Conservation (phyloP, 2,329 filamentous ascomycete species). For the Cryphonectria japonica region DNA sequence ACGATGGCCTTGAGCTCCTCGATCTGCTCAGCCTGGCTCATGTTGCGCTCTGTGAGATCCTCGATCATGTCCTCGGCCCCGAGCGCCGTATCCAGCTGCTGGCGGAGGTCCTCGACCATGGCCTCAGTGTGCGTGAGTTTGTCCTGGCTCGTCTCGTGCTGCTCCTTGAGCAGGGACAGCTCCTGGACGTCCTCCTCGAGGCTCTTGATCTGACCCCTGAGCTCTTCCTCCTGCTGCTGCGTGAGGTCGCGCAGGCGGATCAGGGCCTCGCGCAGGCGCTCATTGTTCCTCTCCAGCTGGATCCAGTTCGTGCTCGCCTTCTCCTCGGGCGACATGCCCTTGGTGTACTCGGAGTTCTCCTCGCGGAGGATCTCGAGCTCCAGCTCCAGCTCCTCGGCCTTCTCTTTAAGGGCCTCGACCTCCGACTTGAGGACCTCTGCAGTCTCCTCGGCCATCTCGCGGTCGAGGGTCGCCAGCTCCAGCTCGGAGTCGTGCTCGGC, state of each 20-base stretch:
- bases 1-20: slow-evolving; percentile 81
- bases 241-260: slow-evolving; percentile 84
- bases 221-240: slow-evolving; percentile 80
- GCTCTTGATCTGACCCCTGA: slow-evolving; percentile 73
- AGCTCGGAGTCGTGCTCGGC: slow-evolving; percentile 83
- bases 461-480: slow-evolving; percentile 86
- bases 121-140: slow-evolving; percentile 74
- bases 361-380: slow-evolving; percentile 86
- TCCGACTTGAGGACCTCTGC: slow-evolving; percentile 82
- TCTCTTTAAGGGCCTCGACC: slow-evolving; percentile 74
- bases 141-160: slow-evolving; percentile 72
- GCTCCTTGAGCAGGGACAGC: slow-evolving; percentile 66
- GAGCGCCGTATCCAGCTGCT: slow-evolving; percentile 87
- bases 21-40: slow-evolving; percentile 80
- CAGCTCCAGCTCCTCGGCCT: slow-evolving; percentile 81
- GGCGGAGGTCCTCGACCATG: slow-evolving; percentile 80
- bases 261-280: slow-evolving; percentile 83
- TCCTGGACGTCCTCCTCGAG: slow-evolving; percentile 76
- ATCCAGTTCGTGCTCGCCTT: slow-evolving; percentile 85
- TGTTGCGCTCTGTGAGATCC: slow-evolving; percentile 85
- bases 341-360: slow-evolving; percentile 82
- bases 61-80: slow-evolving; percentile 94
- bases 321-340: slow-evolving; percentile 88
- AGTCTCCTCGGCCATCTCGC: slow-evolving; percentile 95
- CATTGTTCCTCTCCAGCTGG: slow-evolving; percentile 89